phyloP scores from a whole-genome alignment of 306 rosid species.

The Coriaria nepalensis region DNA sequence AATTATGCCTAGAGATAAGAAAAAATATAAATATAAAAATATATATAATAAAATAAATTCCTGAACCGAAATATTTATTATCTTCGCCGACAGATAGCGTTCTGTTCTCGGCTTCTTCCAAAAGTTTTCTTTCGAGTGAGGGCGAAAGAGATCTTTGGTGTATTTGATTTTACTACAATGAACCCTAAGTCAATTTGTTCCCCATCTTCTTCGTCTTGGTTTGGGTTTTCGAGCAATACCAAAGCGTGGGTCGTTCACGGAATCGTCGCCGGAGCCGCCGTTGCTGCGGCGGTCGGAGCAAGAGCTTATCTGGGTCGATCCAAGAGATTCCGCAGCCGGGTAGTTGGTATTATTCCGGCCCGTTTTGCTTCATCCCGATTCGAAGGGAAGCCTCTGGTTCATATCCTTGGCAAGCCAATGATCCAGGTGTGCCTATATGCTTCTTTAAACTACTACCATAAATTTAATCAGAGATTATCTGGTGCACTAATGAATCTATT shows the following conservation, averaged over 20 bases:
- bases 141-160: too few relatives aligned
- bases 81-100: too few relatives aligned
- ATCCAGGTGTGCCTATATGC: slow-evolving; percentile 45
- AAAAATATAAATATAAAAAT: too few relatives aligned
- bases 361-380: slow-evolving; percentile 82
- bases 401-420: slow-evolving; percentile 95
- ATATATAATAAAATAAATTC: too few relatives aligned
- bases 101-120: too few relatives aligned
- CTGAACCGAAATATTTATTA: too few relatives aligned
- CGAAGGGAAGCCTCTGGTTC: slow-evolving; percentile 73
- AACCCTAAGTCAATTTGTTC: slow-evolving; percentile 18
- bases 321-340: slow-evolving; percentile 68
- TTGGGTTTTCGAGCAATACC: slow-evolving; percentile 33
- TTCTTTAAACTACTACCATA: too few relatives aligned
- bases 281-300: slow-evolving; percentile 69
- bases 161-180: too few relatives aligned
- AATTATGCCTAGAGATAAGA: too few relatives aligned
- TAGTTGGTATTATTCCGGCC: slow-evolving; percentile 85
- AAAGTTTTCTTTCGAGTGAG: too few relatives aligned
- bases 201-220: slow-evolving; percentile 25
- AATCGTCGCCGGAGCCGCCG: slow-evolving; percentile 50
- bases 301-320: slow-evolving; percentile 37
- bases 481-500: too few relatives aligned
- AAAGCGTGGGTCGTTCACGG: slow-evolving; percentile 69
- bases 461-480: too few relatives aligned